A percentile compares a stretch with the other conserved stretches of the same genome.
phyloP scores from a whole-genome alignment of 2,329 filamentous ascomycete species.

The Sclerotinia spermophila region DNA sequence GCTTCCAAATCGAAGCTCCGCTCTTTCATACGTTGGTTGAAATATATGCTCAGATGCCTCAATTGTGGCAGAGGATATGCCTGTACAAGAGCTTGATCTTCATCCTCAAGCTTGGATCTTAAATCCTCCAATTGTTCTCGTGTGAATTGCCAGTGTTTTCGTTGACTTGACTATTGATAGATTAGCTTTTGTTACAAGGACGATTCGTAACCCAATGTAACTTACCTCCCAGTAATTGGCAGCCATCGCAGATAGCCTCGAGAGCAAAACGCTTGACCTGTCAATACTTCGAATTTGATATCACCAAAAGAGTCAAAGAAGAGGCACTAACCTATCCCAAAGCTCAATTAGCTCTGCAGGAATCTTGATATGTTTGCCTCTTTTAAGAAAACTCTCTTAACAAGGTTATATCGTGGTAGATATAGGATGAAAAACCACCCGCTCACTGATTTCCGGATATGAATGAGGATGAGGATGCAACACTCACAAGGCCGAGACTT shows the following conservation, averaged over 20 bases:
- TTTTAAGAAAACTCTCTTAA: background rate
- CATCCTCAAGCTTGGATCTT: constrained; percentile 72
- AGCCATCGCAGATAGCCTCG: constrained; percentile 16
- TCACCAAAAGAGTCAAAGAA: background rate
- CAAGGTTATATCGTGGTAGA: background rate
- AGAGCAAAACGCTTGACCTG: background rate
- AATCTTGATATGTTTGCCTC: background rate
- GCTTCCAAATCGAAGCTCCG: background rate
- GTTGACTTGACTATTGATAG: constrained; percentile 68
- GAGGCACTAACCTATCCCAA: background rate
- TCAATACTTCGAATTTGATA: background rate
- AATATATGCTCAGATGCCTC: constrained; percentile 83
- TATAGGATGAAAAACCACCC: background rate
- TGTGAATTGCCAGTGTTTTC: constrained; percentile 85
- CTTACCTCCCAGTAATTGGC: constrained; percentile 24
- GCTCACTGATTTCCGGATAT: background rate
- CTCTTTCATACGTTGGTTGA: constrained; percentile 70
- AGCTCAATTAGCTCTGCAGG: background rate
- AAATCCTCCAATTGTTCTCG: constrained; percentile 73
- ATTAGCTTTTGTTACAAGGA: background rate
- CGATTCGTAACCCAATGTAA: no score
- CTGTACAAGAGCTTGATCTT: constrained; percentile 68
- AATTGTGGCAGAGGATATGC: constrained; percentile 79
- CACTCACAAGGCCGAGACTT: background rate
- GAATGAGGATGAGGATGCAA: background rate